Conservation (phyloP, 163 green algal genomes). For the Scenedesmus sp. region DNA sequence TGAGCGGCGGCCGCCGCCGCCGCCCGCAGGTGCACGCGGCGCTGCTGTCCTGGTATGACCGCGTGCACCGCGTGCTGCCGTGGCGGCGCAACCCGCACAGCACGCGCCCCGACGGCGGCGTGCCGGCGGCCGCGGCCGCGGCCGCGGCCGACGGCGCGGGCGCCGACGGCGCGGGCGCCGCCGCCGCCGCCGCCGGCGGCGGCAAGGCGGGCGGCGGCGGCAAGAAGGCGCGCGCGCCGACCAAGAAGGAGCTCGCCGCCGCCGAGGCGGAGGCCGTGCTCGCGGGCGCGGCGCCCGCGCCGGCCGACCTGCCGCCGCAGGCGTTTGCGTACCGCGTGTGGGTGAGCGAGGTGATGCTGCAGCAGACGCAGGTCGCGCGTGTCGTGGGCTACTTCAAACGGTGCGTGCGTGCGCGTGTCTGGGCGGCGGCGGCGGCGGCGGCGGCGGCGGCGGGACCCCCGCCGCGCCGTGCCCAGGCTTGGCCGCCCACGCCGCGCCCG, state of each 20-base stretch:
- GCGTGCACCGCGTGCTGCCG: constrained; percentile 84
- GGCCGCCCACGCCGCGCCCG: too few species aligned
- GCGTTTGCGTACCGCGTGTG: constrained; percentile 94
- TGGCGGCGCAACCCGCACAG: constrained; percentile 83
- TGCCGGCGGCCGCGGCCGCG: neutral
- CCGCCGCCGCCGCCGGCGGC: neutral
- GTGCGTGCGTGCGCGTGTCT: neutral
- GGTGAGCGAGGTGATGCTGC: constrained; percentile 94
- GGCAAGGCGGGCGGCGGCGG: neutral
- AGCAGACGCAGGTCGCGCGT: constrained; percentile 81
- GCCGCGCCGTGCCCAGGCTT: too few species aligned
- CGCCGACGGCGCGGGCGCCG: neutral
- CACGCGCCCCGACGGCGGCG: neutral
- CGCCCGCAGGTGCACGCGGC: neutral
- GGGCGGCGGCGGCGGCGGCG: neutral
- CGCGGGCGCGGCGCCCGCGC: constrained; percentile 8
- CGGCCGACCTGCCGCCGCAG: constrained; percentile 62
- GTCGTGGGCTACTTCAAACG: constrained; percentile 87
- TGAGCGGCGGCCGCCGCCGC: too few species aligned
- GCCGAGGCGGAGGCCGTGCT: constrained; percentile 26
- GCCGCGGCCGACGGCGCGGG: neutral
- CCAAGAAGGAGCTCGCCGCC: constrained; percentile 25
- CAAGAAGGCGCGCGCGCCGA: constrained; percentile 18
- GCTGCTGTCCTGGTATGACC: constrained; percentile 93
- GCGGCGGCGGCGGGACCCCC: neutral